Evolutionary conservation across 805 yeast genomes (phyloP).

Genomic region (Brettanomyces sp.): DNA sequence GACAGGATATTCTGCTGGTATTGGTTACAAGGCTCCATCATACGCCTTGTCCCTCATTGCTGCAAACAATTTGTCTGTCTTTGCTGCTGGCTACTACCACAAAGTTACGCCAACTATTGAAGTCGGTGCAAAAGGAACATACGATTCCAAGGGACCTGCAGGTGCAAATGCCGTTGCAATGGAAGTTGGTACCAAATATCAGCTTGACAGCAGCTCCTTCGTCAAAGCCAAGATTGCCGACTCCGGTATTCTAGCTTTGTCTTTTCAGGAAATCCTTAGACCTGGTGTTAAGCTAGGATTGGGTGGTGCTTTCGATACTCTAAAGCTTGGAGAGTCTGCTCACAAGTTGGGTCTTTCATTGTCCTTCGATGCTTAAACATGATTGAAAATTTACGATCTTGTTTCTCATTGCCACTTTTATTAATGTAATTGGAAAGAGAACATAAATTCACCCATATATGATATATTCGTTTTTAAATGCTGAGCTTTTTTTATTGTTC

Average conservation of each 20-base stretch:
- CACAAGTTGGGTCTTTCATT: constrained; percentile 96
- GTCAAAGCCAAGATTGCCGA: constrained; percentile 96
- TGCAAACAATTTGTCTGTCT: constrained; percentile 76
- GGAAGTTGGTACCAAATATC: constrained; percentile 94
- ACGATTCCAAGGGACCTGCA: constrained; percentile 73
- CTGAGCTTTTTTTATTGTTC: constrained; percentile 70
- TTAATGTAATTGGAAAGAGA: background rate
- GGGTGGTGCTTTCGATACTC: constrained; percentile 94
- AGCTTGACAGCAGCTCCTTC: constrained; percentile 77
- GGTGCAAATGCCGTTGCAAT: constrained; percentile 75
- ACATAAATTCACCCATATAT: too few species aligned
- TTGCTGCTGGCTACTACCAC: constrained; percentile 96
- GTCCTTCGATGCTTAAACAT: constrained; percentile 74
- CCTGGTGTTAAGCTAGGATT: constrained; percentile 95
- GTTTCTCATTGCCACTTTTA: background rate
- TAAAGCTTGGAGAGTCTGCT: constrained; percentile 90
- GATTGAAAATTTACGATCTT: background rate
- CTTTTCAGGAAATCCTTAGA: constrained; percentile 91
- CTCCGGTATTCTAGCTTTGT: constrained; percentile 86
- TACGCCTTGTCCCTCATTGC: constrained; percentile 83
- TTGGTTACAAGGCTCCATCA: constrained; percentile 84
- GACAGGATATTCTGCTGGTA: constrained; percentile 87
- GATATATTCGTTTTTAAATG: too few species aligned
- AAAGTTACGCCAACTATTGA: constrained; percentile 83
- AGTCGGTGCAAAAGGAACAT: constrained; percentile 96